Conservation (phyloP, 345 rosid species). For the Dipteronia dyeriana region DNA sequence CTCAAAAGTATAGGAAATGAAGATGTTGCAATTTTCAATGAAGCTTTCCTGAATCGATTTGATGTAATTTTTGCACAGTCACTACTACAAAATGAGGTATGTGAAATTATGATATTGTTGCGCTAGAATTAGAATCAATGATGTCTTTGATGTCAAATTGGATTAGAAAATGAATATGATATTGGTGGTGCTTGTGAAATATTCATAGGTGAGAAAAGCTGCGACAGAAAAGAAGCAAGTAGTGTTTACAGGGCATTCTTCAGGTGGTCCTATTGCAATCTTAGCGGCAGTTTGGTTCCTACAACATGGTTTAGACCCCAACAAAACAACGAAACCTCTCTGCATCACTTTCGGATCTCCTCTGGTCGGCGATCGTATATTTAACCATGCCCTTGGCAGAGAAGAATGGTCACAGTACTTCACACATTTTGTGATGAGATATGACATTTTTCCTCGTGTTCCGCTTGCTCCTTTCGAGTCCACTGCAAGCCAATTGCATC, state of each 20-base stretch:
- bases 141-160: background rate
- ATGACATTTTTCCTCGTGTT: conserved; percentile 74
- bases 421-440: conserved; percentile 58
- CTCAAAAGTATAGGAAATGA: conserved; percentile 57
- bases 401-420: conserved; percentile 70
- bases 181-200: background rate
- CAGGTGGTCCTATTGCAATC: conserved; percentile 78
- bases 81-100: conserved; percentile 44
- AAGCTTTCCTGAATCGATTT: conserved; percentile 52
- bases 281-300: conserved; percentile 67
- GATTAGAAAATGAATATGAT: background rate
- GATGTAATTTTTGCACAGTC: conserved; percentile 20
- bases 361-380: conserved; percentile 55
- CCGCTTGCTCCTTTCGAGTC: conserved; percentile 55
- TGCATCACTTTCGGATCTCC: conserved; percentile 93
- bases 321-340: conserved; percentile 22
- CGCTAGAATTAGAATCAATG: too few relatives aligned
- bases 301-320: conserved; percentile 23
- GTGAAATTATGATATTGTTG: background rate
- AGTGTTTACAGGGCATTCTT: conserved; percentile 83
- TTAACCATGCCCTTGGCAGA: conserved; percentile 67
- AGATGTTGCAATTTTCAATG: conserved; percentile 55
- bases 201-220: conserved; percentile 53
- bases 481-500: conserved; percentile 25
- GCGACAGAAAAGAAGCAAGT: conserved; percentile 36